phyloP scores from a whole-genome alignment of 2,329 filamentous ascomycete genomes.

The Talaromyces sp. region DNA sequence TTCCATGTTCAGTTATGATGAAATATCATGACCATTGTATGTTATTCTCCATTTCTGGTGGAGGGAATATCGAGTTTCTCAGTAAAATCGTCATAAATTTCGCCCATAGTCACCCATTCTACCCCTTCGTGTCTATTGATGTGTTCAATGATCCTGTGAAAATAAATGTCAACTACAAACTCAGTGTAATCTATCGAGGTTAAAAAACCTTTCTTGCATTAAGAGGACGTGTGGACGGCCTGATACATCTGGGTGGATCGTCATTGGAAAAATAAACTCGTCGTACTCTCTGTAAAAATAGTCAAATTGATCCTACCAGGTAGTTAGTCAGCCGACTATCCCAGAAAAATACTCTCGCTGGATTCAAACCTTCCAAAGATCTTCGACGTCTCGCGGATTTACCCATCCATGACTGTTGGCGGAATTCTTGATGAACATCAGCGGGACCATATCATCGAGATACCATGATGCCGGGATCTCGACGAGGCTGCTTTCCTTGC shows the following conservation, averaged over 20 bases:
- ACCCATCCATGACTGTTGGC: too few species aligned
- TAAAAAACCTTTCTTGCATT: conserved; percentile 48
- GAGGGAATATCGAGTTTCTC: conserved; percentile 39
- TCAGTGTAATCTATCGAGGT: too few species aligned
- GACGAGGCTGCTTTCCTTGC: conserved; percentile 35
- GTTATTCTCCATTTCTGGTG: too few species aligned
- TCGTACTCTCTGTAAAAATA: conserved; percentile 74
- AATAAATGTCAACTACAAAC: neutral
- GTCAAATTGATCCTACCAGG: conserved; percentile 41
- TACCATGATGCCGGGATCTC: conserved; percentile 43
- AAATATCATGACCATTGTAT: too few species aligned
- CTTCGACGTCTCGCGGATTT: too few species aligned
- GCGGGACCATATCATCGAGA: conserved; percentile 37
- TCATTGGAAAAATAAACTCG: conserved; percentile 72
- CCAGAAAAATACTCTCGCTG: too few species aligned
- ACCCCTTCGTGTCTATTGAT: conserved; percentile 57
- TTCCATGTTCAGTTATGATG: too few species aligned
- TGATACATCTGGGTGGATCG: conserved; percentile 68
- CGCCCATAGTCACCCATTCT: conserved; percentile 52
- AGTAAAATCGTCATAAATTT: conserved; percentile 71
- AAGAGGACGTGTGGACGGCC: conserved; percentile 66
- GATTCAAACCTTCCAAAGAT: too few species aligned
- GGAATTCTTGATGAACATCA: too few species aligned
- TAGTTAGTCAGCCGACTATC: too few species aligned
- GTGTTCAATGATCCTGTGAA: conserved; percentile 55